phyloP scores from a whole-genome alignment of 2,329 filamentous ascomycete genomes.

The Hirsutella minnesotensis region DNA sequence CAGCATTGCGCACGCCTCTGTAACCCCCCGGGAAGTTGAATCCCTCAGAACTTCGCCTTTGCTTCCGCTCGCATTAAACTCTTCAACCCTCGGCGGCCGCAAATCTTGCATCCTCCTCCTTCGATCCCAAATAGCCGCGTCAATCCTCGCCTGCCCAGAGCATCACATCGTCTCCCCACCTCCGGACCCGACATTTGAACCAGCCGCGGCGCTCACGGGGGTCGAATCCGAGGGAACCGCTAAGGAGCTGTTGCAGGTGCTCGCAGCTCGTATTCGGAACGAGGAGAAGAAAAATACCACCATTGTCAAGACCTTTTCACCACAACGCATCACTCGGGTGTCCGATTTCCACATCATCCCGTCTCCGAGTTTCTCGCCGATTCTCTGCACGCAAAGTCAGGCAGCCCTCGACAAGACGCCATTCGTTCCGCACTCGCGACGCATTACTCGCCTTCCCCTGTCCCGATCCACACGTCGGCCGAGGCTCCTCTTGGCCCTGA shows the following conservation, averaged over 20 bases:
- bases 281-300: slow-evolving; percentile 2
- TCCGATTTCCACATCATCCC: background rate
- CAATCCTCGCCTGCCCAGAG: background rate
- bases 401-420: background rate
- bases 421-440: background rate
- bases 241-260: background rate
- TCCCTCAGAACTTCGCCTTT: too few species aligned
- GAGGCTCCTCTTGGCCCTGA: background rate
- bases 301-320: background rate
- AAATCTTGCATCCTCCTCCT: too few species aligned
- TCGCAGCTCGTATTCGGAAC: slow-evolving; percentile 15
- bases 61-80: too few species aligned
- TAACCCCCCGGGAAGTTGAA: too few species aligned
- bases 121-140: background rate
- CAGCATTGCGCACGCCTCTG: too few species aligned
- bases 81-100: too few species aligned
- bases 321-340: background rate
- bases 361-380: background rate
- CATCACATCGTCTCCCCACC: slow-evolving; percentile 1
- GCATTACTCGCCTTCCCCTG: background rate
- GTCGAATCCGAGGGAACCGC: background rate
- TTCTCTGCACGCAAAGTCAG: background rate
- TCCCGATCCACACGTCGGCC: background rate
- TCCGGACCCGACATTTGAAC: background rate
- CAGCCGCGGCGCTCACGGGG: background rate